These are phyloP conservation scores for Barnettozyma pratensis DNA, from an alignment of 805 yeast species.

Conservation along the genomic window DNA sequence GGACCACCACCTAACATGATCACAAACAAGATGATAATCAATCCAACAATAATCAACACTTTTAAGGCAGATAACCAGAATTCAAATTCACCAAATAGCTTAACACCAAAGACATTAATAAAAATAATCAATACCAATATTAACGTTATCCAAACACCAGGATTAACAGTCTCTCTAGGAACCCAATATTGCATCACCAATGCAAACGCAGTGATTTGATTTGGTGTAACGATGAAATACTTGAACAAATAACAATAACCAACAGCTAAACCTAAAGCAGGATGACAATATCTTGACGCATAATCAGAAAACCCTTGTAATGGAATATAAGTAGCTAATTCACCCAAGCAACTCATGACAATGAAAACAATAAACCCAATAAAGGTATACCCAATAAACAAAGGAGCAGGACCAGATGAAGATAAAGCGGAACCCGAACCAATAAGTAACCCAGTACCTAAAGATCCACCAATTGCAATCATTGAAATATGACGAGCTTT, in stretches of 20 bases:
- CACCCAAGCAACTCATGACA: slow-evolving; percentile 66
- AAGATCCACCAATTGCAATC: slow-evolving; percentile 68
- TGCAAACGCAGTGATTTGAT: slow-evolving; percentile 57
- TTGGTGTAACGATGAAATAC: slow-evolving; percentile 24
- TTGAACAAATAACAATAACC: slow-evolving; percentile 26
- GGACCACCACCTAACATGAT: slow-evolving; percentile 80
- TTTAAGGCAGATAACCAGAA: slow-evolving; percentile 43
- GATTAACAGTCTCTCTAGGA: slow-evolving; percentile 30
- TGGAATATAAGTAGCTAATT: slow-evolving; percentile 64
- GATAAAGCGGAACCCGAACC: slow-evolving; percentile 57
- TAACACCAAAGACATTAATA: slow-evolving; percentile 48
- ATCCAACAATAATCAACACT: slow-evolving; percentile 53
- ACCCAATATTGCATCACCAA: slow-evolving; percentile 46
- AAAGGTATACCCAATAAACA: slow-evolving; percentile 56
- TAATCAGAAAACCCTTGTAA: slow-evolving; percentile 62
- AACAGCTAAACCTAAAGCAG: slow-evolving; percentile 26
- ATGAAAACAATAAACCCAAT: slow-evolving; percentile 70
- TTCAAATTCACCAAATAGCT: slow-evolving; percentile 54
- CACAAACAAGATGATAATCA: slow-evolving; percentile 56
- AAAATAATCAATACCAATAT: slow-evolving; percentile 30
- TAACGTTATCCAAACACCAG: slow-evolving; percentile 54
- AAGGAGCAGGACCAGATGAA: slow-evolving; percentile 54
- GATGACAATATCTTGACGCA: slow-evolving; percentile 38
- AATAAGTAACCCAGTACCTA: slow-evolving; percentile 67
- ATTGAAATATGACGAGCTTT: slow-evolving; percentile 58